Evolutionary conservation across 2,329 filamentous ascomycete genomes (phyloP).

Genomic region (Exophiala aquamarina): DNA sequence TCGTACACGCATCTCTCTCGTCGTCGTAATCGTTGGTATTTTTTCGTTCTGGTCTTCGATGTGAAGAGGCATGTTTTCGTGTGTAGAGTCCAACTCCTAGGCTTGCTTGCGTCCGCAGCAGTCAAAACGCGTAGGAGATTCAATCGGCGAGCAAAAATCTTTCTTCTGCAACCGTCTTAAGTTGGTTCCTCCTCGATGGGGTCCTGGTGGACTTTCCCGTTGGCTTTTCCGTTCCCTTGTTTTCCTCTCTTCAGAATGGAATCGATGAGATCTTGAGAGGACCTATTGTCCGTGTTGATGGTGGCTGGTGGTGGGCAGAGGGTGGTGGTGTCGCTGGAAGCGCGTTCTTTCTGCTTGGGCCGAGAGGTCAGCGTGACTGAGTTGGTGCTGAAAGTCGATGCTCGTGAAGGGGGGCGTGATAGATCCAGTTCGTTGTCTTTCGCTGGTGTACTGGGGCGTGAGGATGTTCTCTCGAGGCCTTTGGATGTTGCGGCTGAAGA

Average conservation of each 20-base stretch:
- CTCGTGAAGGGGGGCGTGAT: neutral
- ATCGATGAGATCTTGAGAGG: slow-evolving; percentile 2
- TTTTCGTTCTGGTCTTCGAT: too few species aligned
- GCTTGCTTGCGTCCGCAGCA: too few species aligned
- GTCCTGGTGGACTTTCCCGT: neutral
- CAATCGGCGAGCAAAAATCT: too few species aligned
- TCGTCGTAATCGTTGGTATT: too few species aligned
- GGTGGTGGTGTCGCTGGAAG: neutral
- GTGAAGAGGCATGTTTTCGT: too few species aligned
- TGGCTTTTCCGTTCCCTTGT: neutral
- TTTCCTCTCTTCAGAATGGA: slow-evolving; percentile 2
- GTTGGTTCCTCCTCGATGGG: slow-evolving; percentile 1
- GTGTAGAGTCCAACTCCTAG: too few species aligned
- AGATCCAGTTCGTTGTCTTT: neutral
- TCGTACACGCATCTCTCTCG: too few species aligned
- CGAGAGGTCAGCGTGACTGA: neutral
- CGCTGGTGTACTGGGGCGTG: neutral
- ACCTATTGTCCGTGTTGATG: neutral
- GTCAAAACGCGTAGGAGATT: too few species aligned
- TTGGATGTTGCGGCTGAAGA: too few species aligned
- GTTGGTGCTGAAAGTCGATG: neutral
- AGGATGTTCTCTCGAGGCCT: neutral
- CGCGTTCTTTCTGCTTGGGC: neutral
- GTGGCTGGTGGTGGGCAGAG: neutral
- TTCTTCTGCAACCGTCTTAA: too few species aligned